phyloP scores from a whole-genome alignment of 305 asterid genomes.

The Ruellia speciosa region DNA sequence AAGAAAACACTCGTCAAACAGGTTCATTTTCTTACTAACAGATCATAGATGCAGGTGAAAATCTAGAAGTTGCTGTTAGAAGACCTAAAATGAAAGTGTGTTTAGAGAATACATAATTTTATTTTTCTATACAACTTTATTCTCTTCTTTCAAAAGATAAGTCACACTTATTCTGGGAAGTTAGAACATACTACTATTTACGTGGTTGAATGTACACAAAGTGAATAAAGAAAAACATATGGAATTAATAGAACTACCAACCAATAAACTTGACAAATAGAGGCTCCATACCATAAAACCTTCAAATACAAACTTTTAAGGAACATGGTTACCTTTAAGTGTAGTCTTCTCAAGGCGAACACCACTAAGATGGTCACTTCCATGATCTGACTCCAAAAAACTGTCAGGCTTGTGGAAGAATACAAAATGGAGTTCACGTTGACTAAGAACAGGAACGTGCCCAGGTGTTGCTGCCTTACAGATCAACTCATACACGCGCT shows the following conservation, averaged over 20 bases:
- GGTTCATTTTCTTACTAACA: no score
- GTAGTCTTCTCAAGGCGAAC: constrained; percentile 69
- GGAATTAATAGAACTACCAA: constrained; percentile 1
- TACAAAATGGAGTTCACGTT: constrained; percentile 77
- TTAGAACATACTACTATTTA: background rate
- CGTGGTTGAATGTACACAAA: constrained; percentile 8
- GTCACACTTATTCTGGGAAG: background rate
- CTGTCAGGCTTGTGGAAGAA: constrained; percentile 79
- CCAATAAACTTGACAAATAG: constrained; percentile 3
- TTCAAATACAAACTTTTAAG: constrained; percentile 3
- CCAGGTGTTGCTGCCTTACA: constrained; percentile 56
- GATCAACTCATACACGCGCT: constrained; percentile 80
- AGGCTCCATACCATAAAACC: constrained; percentile 3
- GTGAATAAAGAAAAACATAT: background rate
- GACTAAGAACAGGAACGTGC: constrained; percentile 30
- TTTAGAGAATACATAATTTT: no score
- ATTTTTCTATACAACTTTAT: background rate
- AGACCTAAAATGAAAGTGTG: no score
- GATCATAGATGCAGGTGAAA: no score
- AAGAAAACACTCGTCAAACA: no score
- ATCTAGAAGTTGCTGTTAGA: no score
- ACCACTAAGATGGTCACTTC: constrained; percentile 52
- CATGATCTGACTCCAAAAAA: constrained; percentile 49
- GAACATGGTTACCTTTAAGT: constrained; percentile 45
- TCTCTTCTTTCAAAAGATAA: background rate